Conservation (phyloP, 2,329 filamentous ascomycete species). For the Botrytis paeoniae region DNA sequence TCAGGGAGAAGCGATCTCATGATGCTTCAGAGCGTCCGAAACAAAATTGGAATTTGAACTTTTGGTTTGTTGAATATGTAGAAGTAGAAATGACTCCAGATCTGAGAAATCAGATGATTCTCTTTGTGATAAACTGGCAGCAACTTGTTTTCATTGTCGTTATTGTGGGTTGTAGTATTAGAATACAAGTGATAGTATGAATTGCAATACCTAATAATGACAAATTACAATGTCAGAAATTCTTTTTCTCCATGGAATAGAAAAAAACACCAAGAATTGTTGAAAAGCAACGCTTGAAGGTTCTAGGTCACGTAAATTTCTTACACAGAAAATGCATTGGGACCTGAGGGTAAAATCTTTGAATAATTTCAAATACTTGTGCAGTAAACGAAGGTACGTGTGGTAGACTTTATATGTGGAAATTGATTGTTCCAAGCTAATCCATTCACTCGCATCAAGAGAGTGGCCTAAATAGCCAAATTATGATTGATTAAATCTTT, state of each 20-base stretch:
- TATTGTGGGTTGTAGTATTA: background rate
- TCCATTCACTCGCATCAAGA: background rate
- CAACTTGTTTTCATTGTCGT: background rate
- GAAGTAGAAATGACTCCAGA: background rate
- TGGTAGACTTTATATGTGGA: background rate
- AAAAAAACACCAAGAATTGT: rapidly evolving
- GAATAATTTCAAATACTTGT: no score
- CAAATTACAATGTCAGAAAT: background rate
- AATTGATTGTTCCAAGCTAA: background rate
- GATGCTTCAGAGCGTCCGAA: no score
- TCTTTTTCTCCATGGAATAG: background rate
- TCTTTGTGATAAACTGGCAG: rapidly evolving
- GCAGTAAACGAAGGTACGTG: background rate
- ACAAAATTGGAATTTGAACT: no score
- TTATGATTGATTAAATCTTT: background rate
- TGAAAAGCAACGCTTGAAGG: background rate
- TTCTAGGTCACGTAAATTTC: background rate
- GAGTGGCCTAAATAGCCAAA: background rate
- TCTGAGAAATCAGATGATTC: rapidly evolving
- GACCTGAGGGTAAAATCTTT: no score
- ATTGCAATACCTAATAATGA: background rate
- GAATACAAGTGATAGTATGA: background rate
- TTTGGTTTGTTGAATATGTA: background rate
- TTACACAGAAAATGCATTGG: no score
- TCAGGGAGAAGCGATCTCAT: no score